Base-by-base conservation (phyloP, 2,329 filamentous ascomycete species). In the Orbilia blumenaviensis region DNA sequence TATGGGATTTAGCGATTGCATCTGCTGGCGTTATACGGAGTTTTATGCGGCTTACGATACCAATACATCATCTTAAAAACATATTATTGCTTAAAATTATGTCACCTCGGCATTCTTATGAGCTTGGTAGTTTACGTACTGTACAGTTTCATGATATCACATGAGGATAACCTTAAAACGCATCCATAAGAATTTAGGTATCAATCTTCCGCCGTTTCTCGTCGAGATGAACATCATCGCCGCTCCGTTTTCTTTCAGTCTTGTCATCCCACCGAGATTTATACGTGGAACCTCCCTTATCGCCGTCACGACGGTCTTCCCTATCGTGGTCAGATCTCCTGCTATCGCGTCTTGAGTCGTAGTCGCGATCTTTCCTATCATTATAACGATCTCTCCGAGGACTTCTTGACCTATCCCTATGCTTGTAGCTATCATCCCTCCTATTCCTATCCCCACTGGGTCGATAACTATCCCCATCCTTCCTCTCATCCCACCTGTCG, bases 201-300 rank as follows among this genome's bases (percentile, higher is more conserved):
- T 76, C 71, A 41, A 78, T 66, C 62, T 68, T 68, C 7, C 77
- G 64, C 21, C 77, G 38, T 48, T 78, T 78, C 54, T 78, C 77
- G 21, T 72, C 71, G 5, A 32, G 29, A 27, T 73, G 72, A 16
- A 44, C 61, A 42, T 72, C 66, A 10, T 66, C 61, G 8, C 71
- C 66, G 9, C 62, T 61, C 0, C 64, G 77, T 42, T 71, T 71
- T 10, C 72, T 36, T 9, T 78, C 67, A 1, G 60, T 34, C 46
- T 64, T 66, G 10, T 66, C 66, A 41, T 77, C 73, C 66, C 73
- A 71, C 10, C 61, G 66, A 18, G 66, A 72, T 63, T 52, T 61
- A 38, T 77, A 71, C n/a, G 46, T 29, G 8, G 32, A 32, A 1
- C 63, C 58, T 21, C 66, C 72, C 44, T 56, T 29, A 32, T 62